phyloP scores from a whole-genome alignment of 441 rosid species.

The Eutrema salsugineum region DNA sequence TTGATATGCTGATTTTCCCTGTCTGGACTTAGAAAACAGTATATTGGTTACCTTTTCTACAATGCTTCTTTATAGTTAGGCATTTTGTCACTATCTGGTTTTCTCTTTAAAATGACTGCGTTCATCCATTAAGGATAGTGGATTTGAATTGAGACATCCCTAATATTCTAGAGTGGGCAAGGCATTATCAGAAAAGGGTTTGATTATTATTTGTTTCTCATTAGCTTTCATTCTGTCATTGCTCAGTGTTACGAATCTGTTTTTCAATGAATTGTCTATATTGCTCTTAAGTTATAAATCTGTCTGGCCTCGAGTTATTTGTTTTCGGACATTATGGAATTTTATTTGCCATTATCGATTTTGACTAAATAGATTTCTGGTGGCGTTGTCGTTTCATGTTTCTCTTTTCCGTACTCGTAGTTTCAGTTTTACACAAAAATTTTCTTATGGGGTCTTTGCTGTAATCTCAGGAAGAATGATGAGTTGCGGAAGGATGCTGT shows the following conservation, averaged over 20 bases:
- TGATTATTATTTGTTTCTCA: not conserved
- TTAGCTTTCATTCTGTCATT: slow-evolving; percentile 14
- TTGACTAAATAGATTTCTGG: slow-evolving; percentile 8
- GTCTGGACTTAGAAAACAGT: slow-evolving; percentile 16
- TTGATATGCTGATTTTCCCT: slow-evolving; percentile 16
- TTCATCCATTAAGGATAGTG: slow-evolving; percentile 3
- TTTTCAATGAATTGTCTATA: not conserved
- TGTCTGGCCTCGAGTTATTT: not conserved
- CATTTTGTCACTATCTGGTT: slow-evolving; percentile 1
- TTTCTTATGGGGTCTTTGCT: slow-evolving; percentile 7
- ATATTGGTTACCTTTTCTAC: not conserved
- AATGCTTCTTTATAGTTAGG: not conserved
- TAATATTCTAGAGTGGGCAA: slow-evolving; percentile 1
- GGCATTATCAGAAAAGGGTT: not conserved
- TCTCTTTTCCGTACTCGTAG: not conserved
- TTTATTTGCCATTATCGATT: not conserved
- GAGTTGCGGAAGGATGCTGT: slow-evolving; percentile 97
- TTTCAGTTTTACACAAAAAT: not conserved
- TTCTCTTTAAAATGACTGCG: slow-evolving; percentile 11
- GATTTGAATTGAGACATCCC: not conserved
- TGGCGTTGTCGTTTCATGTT: slow-evolving; percentile 1
- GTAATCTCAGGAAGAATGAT: slow-evolving; percentile 69
- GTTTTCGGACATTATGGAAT: not conserved
- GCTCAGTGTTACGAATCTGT: slow-evolving; percentile 9
- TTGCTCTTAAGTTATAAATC: slow-evolving; percentile 1